Conservation (phyloP, 2,329 filamentous ascomycete species). For the Fusarium fujikuroi region DNA sequence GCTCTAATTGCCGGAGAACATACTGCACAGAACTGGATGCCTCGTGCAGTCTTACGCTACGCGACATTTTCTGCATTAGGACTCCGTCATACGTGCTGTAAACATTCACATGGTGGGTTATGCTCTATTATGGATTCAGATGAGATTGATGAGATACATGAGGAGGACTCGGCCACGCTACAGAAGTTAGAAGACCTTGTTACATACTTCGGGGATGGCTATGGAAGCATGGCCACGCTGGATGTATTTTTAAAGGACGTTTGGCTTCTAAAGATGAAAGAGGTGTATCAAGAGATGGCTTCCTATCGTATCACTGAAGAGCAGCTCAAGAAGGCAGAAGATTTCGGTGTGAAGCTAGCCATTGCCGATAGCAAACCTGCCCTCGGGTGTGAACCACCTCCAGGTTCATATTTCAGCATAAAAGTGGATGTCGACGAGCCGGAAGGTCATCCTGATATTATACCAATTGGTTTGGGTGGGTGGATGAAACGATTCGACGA, state of each 20-base stretch:
- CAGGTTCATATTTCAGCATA: neutral
- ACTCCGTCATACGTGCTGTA: neutral
- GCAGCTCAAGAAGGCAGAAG: neutral
- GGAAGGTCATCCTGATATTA: accelerated
- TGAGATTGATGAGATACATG: neutral
- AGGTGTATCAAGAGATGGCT: accelerated
- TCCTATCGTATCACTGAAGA: accelerated
- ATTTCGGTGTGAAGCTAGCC: accelerated
- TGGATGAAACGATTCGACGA: neutral
- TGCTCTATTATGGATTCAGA: accelerated
- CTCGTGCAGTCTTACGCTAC: neutral
- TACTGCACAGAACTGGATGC: accelerated
- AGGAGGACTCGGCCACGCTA: accelerated
- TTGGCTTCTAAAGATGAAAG: neutral
- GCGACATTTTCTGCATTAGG: accelerated
- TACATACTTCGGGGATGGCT: accelerated
- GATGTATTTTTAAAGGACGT: accelerated
- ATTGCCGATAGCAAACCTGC: accelerated
- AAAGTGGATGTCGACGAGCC: neutral
- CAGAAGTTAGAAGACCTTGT: neutral
- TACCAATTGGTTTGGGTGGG: accelerated
- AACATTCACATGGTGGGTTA: accelerated
- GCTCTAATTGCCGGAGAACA: accelerated
- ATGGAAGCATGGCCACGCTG: neutral
- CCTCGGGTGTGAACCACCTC: accelerated